Base-by-base conservation (phyloP, 768 basidiomycete species). In the Naganishia antarctica region DNA sequence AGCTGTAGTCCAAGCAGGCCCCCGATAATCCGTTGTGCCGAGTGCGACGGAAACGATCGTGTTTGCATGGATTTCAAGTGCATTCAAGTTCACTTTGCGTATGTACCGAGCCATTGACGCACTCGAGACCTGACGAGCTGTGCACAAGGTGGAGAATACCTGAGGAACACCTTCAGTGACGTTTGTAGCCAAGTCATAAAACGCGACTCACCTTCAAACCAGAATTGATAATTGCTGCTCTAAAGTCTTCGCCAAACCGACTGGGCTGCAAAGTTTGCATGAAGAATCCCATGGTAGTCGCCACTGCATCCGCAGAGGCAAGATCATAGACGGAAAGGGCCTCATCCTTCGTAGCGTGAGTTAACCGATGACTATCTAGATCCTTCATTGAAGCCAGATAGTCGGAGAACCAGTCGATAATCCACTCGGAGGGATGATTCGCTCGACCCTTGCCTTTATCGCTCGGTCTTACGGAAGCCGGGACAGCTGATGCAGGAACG, bases 231-330 rank as follows among this genome's bases (percentile, higher is more conserved):
- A 85, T 82, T 25, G 78, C 77, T 0, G 88, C 85, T 16, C 87
- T 82, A 23, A 83, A 78, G 26, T 80, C 32, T 1, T 65, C 79
- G 51, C 80, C 76, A 72, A 89, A 87, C 3, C 88, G 82, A 63
- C 86, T 84, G 68, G 91, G 89, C 72, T 92, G 91, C 21, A 89
- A 76, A 68, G 89, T 86, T 72, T 88, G 89, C 74, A 86, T 88
- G 58, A 91, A 81, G 66, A 89, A 87, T 66, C 85, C 84, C 15
- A 85, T 79, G 40, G 87, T 81, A 73, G 84, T 86, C 8, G 87
- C 86, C 32, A 93, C 79, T n/a, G 87, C 81, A 59, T 87, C 85
- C n/a, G 79, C 80, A 74, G 81, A 87, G 29, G 80, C 77, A 28
- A 78, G 70, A 43, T 79, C 78, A 18, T 81, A 76, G 69, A 43